Evolutionary conservation across 2,329 filamentous ascomycete genomes (phyloP).

Genomic region (Ampelomyces quisqualis): DNA sequence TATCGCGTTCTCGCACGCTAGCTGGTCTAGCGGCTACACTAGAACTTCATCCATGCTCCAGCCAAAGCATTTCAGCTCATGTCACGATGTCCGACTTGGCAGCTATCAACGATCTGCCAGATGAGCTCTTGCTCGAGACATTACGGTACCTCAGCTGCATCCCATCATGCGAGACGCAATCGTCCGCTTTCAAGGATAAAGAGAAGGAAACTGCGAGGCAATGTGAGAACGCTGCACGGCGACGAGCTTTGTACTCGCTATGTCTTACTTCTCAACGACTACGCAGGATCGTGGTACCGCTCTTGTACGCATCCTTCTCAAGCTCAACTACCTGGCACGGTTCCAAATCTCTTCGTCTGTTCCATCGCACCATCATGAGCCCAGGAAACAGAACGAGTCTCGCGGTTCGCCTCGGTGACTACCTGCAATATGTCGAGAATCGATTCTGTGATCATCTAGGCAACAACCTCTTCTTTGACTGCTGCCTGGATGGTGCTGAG

Average conservation of each 20-base stretch:
- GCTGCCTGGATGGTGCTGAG: background rate
- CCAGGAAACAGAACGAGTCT: background rate
- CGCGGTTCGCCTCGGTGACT: slow-evolving; percentile 1
- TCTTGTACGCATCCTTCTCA: slow-evolving; percentile 26
- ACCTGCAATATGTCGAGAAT: slow-evolving; percentile 31
- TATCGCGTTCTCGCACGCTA: no score
- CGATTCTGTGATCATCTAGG: slow-evolving; percentile 25
- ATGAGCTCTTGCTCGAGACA: slow-evolving; percentile 28
- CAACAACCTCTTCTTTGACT: slow-evolving; percentile 18
- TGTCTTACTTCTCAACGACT: slow-evolving; percentile 22
- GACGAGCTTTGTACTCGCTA: slow-evolving; percentile 19
- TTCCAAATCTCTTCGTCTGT: slow-evolving; percentile 13
- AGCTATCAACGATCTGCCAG: no score
- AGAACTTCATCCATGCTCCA: no score
- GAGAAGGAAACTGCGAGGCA: slow-evolving; percentile 21
- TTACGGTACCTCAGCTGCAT: slow-evolving; percentile 14
- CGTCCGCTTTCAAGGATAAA: slow-evolving; percentile 19
- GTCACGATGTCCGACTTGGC: no score
- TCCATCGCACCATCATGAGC: slow-evolving; percentile 17
- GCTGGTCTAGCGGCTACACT: no score
- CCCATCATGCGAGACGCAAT: slow-evolving; percentile 25
- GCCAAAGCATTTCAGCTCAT: no score
- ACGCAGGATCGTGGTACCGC: slow-evolving; percentile 19
- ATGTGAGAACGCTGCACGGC: slow-evolving; percentile 22
- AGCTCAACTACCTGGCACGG: slow-evolving; percentile 20